Evolutionary conservation across 805 yeast species (phyloP), one percentile per base, ranked within the genome.

Genomic region (Metschnikowia reukaufii): DNA sequence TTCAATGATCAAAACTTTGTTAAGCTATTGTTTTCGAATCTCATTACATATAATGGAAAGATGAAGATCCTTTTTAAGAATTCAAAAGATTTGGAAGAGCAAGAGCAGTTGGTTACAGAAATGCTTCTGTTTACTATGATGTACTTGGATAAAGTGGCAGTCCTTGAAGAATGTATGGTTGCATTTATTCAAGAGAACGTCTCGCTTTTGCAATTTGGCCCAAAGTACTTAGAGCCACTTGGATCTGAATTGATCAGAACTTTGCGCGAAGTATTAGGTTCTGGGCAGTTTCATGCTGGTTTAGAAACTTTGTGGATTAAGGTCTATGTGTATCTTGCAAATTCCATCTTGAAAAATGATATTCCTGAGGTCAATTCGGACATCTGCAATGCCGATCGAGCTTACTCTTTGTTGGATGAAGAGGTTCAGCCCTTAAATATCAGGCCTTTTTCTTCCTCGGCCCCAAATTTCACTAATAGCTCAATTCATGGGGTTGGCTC

Each of bases 291-390:
- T 45, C 54, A 63, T 50, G 59, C 58, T 10, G 56, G 54, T 16
- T 58, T 68, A 59, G 75, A 72, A 55, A 54, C 56, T 19, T 60
- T 64, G 48, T 72, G 76, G 76, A 65, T 71, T 21, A 65, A 68
- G 54, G 58, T 70, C 23, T 72, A 67, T 54, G 61, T 71, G n/a
- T 65, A 56, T 47, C 51, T 72, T 51, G 74, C 74, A n/a, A 69
- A 71, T 50, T 57, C 60, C 23, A 56, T 72, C 23, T 67, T 72
- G 52, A 61, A 53, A 34, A 55, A 52, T 25, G 53, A 57, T 21
- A 64, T 56, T 37, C 40, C 50, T n/a, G 70, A 65, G 29, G 57
- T 38, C 16, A 66, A 60, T 12, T 62, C 68, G 3, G 49, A 59
- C 31, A 42, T 48, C 42, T 53, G 61, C 33, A 23, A 20, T 18